These are phyloP conservation scores for Aspergillus conjunctus DNA, from an alignment of 495 filamentous ascomycete genomes.

Conservation along the genomic window DNA sequence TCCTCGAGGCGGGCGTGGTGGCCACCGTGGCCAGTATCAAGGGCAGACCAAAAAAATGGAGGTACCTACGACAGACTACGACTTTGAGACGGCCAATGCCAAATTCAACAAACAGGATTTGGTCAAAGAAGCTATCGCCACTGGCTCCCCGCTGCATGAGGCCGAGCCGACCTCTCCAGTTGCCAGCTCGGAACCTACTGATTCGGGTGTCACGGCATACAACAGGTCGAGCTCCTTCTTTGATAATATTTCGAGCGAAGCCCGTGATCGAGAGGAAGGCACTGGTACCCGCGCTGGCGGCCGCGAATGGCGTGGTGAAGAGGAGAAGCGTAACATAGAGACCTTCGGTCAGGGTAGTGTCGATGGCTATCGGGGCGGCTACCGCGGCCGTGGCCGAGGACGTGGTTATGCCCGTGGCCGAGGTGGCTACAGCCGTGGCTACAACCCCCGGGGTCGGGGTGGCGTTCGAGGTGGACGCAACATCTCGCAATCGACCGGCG, in stretches of 20 bases:
- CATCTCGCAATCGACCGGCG: constrained; percentile 45
- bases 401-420: constrained; percentile 59
- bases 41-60: constrained; percentile 69
- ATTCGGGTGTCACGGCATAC: constrained; percentile 56
- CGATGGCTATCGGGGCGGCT: constrained; percentile 79
- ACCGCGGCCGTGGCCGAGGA: constrained; percentile 67
- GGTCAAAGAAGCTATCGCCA: constrained; percentile 85
- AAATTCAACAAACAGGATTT: constrained; percentile 98
- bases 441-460: constrained; percentile 41
- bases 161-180: constrained; percentile 38
- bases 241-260: constrained; percentile 94
- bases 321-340: constrained; percentile 94
- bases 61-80: constrained; percentile 85
- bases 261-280: constrained; percentile 82
- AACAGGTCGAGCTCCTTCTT: constrained; percentile 89
- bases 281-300: constrained; percentile 68
- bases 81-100: constrained; percentile 89
- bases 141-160: constrained; percentile 67
- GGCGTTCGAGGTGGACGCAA: constrained; percentile 41
- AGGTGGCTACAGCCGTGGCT: constrained; percentile 58
- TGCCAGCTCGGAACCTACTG: constrained; percentile 39
- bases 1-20: constrained; percentile 57
- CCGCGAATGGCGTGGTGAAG: constrained; percentile 89
- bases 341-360: constrained; percentile 99
- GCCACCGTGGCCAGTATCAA: constrained; percentile 55